phyloP scores from a whole-genome alignment of 495 filamentous ascomycete genomes.

The Pseudoneurospora amorphoporcata region DNA sequence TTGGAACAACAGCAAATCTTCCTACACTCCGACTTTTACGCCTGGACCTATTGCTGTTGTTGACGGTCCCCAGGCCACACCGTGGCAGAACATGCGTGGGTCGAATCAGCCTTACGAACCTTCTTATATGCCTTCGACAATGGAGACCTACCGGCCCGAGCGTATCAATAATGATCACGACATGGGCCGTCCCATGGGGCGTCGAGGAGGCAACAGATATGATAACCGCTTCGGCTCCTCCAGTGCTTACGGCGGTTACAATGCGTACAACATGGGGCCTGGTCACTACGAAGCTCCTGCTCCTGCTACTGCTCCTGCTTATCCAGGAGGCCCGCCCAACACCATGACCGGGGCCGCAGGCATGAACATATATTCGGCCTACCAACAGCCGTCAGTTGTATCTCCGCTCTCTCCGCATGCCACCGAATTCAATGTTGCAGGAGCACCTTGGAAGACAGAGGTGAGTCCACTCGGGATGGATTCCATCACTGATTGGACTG shows the following conservation, averaged over 20 bases:
- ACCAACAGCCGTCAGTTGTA: slow-evolving; percentile 62
- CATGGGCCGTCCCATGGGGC: slow-evolving; percentile 25
- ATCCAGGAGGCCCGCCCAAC: slow-evolving; percentile 18
- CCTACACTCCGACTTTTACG: slow-evolving; percentile 19
- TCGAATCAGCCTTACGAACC: slow-evolving; percentile 18
- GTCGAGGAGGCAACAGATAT: slow-evolving; percentile 28
- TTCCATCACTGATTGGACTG: slow-evolving; percentile 1
- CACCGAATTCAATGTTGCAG: slow-evolving; percentile 58
- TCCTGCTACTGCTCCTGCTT: slow-evolving; percentile 5
- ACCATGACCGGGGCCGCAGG: slow-evolving; percentile 18
- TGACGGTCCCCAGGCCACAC: slow-evolving; percentile 23
- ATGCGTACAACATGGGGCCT: slow-evolving; percentile 15
- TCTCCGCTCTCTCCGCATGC: slow-evolving; percentile 79
- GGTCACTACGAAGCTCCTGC: slow-evolving; percentile 25
- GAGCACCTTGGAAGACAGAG: slow-evolving; percentile 41
- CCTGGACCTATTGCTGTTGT: slow-evolving; percentile 25
- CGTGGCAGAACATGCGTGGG: slow-evolving; percentile 30
- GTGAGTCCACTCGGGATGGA: slow-evolving; percentile 21
- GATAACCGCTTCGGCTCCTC: slow-evolving; percentile 30
- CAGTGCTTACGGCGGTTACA: slow-evolving; percentile 13
- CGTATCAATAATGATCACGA: slow-evolving; percentile 38
- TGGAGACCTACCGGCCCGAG: slow-evolving; percentile 33
- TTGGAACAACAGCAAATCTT: slow-evolving; percentile 43
- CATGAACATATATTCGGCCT: slow-evolving; percentile 48
- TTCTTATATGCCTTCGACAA: slow-evolving; percentile 17